Conservation (phyloP, 1,139 yeast species). For the Suhomyces bribrorum region DNA sequence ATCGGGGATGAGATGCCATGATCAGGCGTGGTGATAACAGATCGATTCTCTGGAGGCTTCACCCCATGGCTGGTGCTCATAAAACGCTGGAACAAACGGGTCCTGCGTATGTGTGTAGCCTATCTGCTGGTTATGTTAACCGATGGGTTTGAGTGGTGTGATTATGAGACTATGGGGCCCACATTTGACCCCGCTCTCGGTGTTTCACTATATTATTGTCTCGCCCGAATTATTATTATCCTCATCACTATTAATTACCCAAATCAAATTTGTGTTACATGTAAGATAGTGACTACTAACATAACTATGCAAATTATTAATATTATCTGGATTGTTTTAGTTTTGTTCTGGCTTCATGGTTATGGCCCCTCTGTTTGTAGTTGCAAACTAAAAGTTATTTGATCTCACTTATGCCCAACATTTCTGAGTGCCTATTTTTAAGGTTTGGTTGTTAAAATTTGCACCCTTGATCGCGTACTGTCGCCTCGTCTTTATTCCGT, state of each 20-base stretch:
- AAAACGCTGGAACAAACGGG: too few relatives aligned
- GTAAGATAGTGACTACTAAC: too few relatives aligned
- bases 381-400: neutral
- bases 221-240: neutral
- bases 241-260: neutral
- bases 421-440: neutral
- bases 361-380: neutral
- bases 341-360: neutral
- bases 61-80: too few relatives aligned
- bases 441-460: neutral
- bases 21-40: neutral
- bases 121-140: too few relatives aligned
- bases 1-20: neutral
- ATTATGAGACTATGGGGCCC: neutral
- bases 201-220: neutral
- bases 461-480: too few relatives aligned
- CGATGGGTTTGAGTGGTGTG: neutral
- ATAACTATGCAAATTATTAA: neutral
- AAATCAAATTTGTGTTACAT: neutral
- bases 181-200: slow-evolving; percentile 1
- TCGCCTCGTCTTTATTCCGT: too few relatives aligned
- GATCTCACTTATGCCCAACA: neutral
- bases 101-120: too few relatives aligned
- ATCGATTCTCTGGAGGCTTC: too few relatives aligned
- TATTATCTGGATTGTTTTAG: neutral